Percentiles rank a stretch among this genome's conserved stretches.
Evolutionary conservation across 176 grass and related monocot species (phyloP).

Genomic region (Sorghum bicolor): Sorghum_bicolor_NCBIv3 NC_012872.2:59357501-59358000

Average conservation of each 20-base stretch:
- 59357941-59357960: neutral
- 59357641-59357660: no score
- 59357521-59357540: no score
- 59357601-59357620: no score
- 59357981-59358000: conserved; percentile 16
- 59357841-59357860: conserved; percentile 12
- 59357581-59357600: no score
- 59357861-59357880: neutral
- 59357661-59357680: neutral
- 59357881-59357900: conserved; percentile 3
- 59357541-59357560: no score
- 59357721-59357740: conserved; percentile 36
- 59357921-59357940: neutral
- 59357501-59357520: no score
- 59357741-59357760: conserved; percentile 18
- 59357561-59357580: no score
- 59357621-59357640: no score
- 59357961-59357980: neutral
- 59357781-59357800: conserved; percentile 35
- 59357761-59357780: neutral
- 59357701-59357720: neutral
- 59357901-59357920: conserved; percentile 22
- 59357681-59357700: neutral
- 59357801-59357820: conserved; percentile 12
- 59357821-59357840: neutral